These are phyloP conservation scores for Blastocystis sp. DNA, from an alignment of 352 stramenopile genomes.

Conservation along the genomic window DNA sequence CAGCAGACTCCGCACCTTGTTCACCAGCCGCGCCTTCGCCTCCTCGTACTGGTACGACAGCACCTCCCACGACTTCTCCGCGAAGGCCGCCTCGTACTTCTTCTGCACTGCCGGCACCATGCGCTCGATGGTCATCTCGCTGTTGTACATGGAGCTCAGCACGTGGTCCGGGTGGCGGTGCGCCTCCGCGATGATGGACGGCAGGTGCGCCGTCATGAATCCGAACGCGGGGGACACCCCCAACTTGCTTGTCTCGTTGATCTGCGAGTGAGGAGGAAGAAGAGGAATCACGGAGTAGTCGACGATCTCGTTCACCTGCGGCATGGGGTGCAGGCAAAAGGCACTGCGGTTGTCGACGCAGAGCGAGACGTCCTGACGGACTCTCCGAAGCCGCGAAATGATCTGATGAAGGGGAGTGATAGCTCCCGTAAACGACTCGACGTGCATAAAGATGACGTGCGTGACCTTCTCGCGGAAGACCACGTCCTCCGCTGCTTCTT, in stretches of 20 bases:
- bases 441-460: slow-evolving; percentile 19
- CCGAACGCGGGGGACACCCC: slow-evolving; percentile 18
- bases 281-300: slow-evolving; percentile 28
- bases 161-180: slow-evolving; percentile 1
- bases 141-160: slow-evolving; percentile 57
- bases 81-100: neutral
- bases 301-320: slow-evolving; percentile 33
- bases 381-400: slow-evolving; percentile 5
- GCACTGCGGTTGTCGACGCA: slow-evolving; percentile 59
- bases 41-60: slow-evolving; percentile 46
- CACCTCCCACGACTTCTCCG: slow-evolving; percentile 3
- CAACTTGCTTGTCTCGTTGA: slow-evolving; percentile 41
- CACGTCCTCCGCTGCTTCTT: slow-evolving; percentile 32
- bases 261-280: neutral
- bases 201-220: slow-evolving; percentile 52
- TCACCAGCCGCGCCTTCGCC: slow-evolving; percentile 51
- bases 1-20: slow-evolving; percentile 48
- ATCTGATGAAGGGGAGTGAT: slow-evolving; percentile 58
- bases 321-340: slow-evolving; percentile 45
- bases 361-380: slow-evolving; percentile 26
- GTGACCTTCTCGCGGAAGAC: slow-evolving; percentile 21
- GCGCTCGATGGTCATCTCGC: neutral
- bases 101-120: neutral
- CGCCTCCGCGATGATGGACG: slow-evolving; percentile 47
- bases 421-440: slow-evolving; percentile 29